A percentile compares a stretch with the other conserved stretches of the same genome.
Evolutionary conservation across 2,329 filamentous ascomycete genomes (phyloP).

Genomic region (Pseudogymnoascus destructans): DNA sequence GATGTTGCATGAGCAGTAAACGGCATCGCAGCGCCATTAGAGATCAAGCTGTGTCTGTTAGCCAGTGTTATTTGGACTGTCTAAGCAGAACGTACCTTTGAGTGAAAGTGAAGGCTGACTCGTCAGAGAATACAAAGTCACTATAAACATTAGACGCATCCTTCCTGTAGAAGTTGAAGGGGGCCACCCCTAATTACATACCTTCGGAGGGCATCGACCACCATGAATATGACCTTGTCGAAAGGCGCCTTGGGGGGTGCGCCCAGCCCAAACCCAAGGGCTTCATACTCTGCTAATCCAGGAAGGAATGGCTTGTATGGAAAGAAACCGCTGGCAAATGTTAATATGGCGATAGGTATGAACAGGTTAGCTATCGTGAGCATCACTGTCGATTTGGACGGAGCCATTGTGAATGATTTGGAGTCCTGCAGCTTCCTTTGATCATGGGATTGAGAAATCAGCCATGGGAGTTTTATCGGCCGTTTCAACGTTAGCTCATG

Average conservation of each 20-base stretch:
- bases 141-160: slow-evolving; percentile 34
- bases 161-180: not conserved
- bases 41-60: slow-evolving; percentile 53
- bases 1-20: slow-evolving; percentile 95
- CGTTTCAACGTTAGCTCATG: slow-evolving; percentile 1
- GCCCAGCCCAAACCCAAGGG: slow-evolving; percentile 41
- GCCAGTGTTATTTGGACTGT: slow-evolving; percentile 5
- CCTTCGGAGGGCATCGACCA: slow-evolving; percentile 89
- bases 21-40: slow-evolving; percentile 68
- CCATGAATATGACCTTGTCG: slow-evolving; percentile 90
- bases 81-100: slow-evolving; percentile 50
- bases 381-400: slow-evolving; percentile 20
- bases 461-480: not conserved
- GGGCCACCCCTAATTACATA: slow-evolving; percentile 28
- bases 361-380: slow-evolving; percentile 61
- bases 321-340: slow-evolving; percentile 88
- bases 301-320: slow-evolving; percentile 91
- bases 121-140: slow-evolving; percentile 79
- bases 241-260: slow-evolving; percentile 56
- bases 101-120: slow-evolving; percentile 75
- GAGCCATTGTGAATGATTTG: slow-evolving; percentile 18
- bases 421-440: not conserved
- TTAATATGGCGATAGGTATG: slow-evolving; percentile 57
- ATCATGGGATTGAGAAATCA: not conserved
- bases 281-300: slow-evolving; percentile 60